Percentiles rank a stretch among this genome's conserved stretches.
These are phyloP conservation scores for Lipomyces yamanashiensis DNA, from an alignment of 805 yeast genomes.

Conservation along the genomic window DNA sequence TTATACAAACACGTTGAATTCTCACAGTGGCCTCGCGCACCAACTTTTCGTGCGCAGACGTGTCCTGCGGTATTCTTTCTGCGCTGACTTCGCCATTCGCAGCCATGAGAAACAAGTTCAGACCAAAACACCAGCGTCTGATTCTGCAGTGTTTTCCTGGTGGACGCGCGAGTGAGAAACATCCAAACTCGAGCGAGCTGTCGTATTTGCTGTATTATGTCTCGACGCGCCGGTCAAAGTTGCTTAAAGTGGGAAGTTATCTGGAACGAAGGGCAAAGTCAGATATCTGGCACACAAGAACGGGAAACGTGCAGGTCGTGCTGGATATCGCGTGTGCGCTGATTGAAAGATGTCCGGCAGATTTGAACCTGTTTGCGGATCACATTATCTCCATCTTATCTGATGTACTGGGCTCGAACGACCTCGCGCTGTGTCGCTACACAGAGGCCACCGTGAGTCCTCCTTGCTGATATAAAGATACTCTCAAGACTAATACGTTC, in stretches of 20 bases:
- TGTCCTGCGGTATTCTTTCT: slow-evolving; percentile 30
- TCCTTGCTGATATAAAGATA: not conserved
- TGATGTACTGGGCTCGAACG: slow-evolving; percentile 59
- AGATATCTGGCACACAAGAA: slow-evolving; percentile 64
- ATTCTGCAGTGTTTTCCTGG: slow-evolving; percentile 92
- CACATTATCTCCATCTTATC: slow-evolving; percentile 66
- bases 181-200: slow-evolving; percentile 90
- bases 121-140: slow-evolving; percentile 86
- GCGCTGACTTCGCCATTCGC: slow-evolving; percentile 21
- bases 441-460: slow-evolving; percentile 44
- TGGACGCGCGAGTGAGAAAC: slow-evolving; percentile 82
- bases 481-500: not conserved
- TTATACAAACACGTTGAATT: not conserved
- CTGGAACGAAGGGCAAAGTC: slow-evolving; percentile 62
- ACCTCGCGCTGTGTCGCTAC: slow-evolving; percentile 62
- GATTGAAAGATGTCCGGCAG: slow-evolving; percentile 76
- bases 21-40: not conserved
- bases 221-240: slow-evolving; percentile 82
- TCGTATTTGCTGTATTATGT: slow-evolving; percentile 88
- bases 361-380: slow-evolving; percentile 79
- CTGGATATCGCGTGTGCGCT: slow-evolving; percentile 69
- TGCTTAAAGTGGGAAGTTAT: slow-evolving; percentile 81
- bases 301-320: slow-evolving; percentile 86
- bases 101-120: slow-evolving; percentile 45
- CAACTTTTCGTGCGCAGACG: slow-evolving; percentile 22